Percentiles rank a stretch among this genome's conserved stretches.
Conservation (phyloP, 208 protist genomes). For the Leishmania gerbilli region DNA sequence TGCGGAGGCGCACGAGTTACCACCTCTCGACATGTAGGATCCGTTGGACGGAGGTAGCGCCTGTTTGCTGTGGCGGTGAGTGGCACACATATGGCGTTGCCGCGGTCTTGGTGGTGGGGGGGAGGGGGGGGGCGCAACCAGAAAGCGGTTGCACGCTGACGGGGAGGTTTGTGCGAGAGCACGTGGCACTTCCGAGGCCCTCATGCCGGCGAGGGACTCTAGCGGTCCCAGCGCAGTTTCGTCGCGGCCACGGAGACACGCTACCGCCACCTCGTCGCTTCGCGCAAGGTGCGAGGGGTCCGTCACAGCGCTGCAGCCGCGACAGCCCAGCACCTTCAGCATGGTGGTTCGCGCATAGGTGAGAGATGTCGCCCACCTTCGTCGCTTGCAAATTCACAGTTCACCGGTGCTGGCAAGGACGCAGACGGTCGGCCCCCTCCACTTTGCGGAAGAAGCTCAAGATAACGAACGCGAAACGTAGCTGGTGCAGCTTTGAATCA, state of each 20-base stretch:
- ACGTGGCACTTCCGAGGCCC: conserved; percentile 4
- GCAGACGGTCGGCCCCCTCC: not conserved
- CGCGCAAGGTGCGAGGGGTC: conserved; percentile 8
- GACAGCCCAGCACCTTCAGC: conserved; percentile 13
- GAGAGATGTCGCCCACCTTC: conserved; percentile 3
- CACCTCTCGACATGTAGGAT: not conserved
- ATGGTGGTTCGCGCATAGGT: not conserved
- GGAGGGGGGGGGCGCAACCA: not conserved
- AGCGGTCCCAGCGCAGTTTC: conserved; percentile 7
- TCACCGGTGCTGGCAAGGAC: conserved; percentile 5
- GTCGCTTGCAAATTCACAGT: conserved; percentile 5
- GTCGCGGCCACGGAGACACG: conserved; percentile 13
- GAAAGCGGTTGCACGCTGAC: not conserved
- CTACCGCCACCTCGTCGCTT: not conserved
- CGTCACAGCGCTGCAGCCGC: conserved; percentile 16
- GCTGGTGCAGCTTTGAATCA: not conserved
- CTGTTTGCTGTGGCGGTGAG: not conserved
- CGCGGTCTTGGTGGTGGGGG: no score
- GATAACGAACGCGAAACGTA: conserved; percentile 5
- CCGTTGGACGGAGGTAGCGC: not conserved
- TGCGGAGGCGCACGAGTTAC: not conserved
- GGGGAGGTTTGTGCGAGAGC: not conserved
- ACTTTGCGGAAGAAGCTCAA: conserved; percentile 4
- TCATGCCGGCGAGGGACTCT: conserved; percentile 6
- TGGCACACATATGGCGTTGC: not conserved